phyloP scores from a whole-genome alignment of 192 early-diverging fungal species.

The Diversispora eburnea region DNA sequence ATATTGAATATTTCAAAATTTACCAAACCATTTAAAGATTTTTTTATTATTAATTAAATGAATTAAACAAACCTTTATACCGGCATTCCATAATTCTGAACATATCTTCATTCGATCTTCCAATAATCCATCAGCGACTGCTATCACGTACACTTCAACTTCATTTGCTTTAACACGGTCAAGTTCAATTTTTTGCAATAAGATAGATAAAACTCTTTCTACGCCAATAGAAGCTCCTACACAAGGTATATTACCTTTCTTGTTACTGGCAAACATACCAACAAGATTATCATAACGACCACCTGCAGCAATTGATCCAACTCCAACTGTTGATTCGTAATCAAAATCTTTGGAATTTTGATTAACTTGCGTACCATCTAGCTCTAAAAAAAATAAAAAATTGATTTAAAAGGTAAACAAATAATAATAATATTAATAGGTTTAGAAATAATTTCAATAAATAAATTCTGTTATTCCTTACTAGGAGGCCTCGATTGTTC shows the following conservation, averaged over 20 bases:
- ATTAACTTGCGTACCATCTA: conserved; percentile 41
- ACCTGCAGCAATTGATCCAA: conserved; percentile 95
- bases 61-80: conserved; percentile 53
- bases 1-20: too few relatives aligned
- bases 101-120: conserved; percentile 86
- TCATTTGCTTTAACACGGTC: conserved; percentile 70
- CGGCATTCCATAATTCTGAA: conserved; percentile 88
- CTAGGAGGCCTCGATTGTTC: conserved; percentile 55
- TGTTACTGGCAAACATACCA: conserved; percentile 83
- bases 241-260: conserved; percentile 80
- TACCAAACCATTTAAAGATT: background rate
- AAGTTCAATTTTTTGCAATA: conserved; percentile 59
- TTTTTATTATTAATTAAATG: background rate
- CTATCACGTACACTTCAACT: conserved; percentile 83
- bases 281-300: conserved; percentile 98
- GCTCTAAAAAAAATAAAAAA: conserved; percentile 29
- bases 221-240: conserved; percentile 95
- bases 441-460: too few relatives aligned
- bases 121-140: conserved; percentile 73
- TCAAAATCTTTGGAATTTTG: conserved; percentile 47
- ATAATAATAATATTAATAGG: background rate
- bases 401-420: background rate
- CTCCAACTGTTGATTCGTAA: conserved; percentile 75
- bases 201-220: conserved; percentile 90
- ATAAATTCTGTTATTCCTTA: conserved; percentile 27